Evolutionary conservation across 169 alveolate genomes (phyloP).

Genomic region (Plasmodium coatneyi): DNA sequence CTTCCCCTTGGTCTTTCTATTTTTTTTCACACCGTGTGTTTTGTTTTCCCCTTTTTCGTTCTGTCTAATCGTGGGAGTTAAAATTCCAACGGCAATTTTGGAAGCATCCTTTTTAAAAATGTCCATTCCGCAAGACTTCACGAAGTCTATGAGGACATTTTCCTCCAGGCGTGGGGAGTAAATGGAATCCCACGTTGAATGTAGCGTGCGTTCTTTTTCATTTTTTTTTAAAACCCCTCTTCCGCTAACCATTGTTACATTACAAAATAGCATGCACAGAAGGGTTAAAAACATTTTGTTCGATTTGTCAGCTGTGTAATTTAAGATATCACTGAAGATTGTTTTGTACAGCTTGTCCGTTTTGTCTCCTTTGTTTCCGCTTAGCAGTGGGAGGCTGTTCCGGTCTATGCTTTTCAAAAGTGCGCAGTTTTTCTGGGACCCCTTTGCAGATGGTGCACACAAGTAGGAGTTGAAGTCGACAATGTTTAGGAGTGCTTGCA

Average conservation of each 20-base stretch:
- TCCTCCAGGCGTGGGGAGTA: conserved; percentile 16
- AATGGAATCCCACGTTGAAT: background rate
- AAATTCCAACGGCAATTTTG: background rate
- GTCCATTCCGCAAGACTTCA: conserved; percentile 17
- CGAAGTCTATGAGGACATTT: background rate
- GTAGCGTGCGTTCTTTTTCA: background rate
- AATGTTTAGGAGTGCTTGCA: background rate
- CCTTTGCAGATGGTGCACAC: background rate
- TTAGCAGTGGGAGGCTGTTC: background rate
- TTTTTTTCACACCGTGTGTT: background rate
- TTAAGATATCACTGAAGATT: conserved; percentile 3
- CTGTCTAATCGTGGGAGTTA: background rate
- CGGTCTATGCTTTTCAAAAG: background rate
- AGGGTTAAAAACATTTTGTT: conserved; percentile 44
- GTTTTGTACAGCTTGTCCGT: background rate
- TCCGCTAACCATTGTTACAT: background rate
- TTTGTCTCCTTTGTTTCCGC: background rate
- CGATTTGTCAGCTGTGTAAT: background rate
- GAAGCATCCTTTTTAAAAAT: background rate
- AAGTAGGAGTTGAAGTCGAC: background rate
- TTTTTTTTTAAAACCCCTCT: background rate
- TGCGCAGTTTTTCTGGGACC: background rate
- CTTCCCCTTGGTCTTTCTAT: background rate
- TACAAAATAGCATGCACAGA: conserved; percentile 43
- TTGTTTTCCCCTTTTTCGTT: background rate